Base-by-base conservation (phyloP, 1,139 yeast genomes). In the Entelexis sorbosivorans region DNA sequence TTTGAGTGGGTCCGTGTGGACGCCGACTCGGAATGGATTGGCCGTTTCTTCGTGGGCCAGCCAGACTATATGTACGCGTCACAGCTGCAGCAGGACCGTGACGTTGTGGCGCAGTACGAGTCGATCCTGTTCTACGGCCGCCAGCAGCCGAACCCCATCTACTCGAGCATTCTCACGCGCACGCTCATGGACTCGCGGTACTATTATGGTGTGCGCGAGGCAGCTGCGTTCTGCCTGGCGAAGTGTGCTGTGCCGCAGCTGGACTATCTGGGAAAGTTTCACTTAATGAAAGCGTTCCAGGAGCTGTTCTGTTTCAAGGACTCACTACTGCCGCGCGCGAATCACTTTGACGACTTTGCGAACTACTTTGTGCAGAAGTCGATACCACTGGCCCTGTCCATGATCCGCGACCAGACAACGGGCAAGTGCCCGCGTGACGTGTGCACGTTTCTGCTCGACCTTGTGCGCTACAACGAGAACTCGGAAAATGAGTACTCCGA, bases 1-100 rank as follows among this genome's bases (percentile, higher is more conserved):
- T 93, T 88, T 68, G 98, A 93, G 63, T 93, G 99, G 99, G 75
- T 93, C 40, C 74, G 99, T 59, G 87, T 89, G 10, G 99, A 93
- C 68, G 89, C 96, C 0, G 99, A 93, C 66, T 85, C 83, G 62
- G 98, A 93, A 65, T 93, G 99, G 99, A 83, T 93, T 48, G 87
- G 95, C 52, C 77, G 77, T 58, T 72, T 86, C 29, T 75, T 81
- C 56, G 79, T 93, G 35, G 84, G 82, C 59, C 96, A 89, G 65
- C 95, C 96, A 0, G 97, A 88, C 62, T 85, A 87, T 63, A 93
- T 91, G 96, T 91, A 78, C 65, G 87, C 88, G 0, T 84, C 97
- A 0, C 98, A 93, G 63, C 69, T 93, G 35, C 93, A 86, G 60
- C 94, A 87, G 64, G 99, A 93, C 67, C 72, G 96, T 57, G 99